phyloP scores from a whole-genome alignment of 257 asterid genomes.

The Ligustrum vulgare region DNA sequence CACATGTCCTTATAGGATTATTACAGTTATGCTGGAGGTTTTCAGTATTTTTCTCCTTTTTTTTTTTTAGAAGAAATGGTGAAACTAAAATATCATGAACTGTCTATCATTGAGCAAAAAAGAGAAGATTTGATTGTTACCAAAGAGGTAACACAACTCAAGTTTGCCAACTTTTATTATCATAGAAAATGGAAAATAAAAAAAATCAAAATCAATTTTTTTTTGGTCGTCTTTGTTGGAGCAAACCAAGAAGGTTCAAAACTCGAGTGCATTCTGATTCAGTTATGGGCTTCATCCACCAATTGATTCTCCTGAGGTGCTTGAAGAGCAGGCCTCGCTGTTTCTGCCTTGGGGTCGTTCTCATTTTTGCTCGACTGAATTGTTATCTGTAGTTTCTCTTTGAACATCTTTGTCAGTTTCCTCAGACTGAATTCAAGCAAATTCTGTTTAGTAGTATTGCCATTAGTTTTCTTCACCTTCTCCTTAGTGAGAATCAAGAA shows the following conservation, averaged over 20 bases:
- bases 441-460: slow-evolving; percentile 51
- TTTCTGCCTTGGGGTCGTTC: slow-evolving; percentile 20
- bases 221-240: background rate
- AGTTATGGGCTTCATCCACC: slow-evolving; percentile 21
- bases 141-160: slow-evolving; percentile 15
- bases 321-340: slow-evolving; percentile 52
- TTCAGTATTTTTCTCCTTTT: too few species aligned
- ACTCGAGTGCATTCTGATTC: slow-evolving; percentile 20
- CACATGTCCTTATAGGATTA: too few species aligned
- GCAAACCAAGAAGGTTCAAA: slow-evolving; percentile 34
- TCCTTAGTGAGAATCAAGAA: slow-evolving; percentile 29
- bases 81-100: background rate
- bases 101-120: background rate
- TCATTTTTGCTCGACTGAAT: slow-evolving; percentile 18
- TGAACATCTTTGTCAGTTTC: slow-evolving; percentile 41
- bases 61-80: background rate
- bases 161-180: background rate
- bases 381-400: slow-evolving; percentile 29
- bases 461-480: slow-evolving; percentile 21
- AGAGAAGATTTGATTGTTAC: background rate
- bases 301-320: slow-evolving; percentile 35
- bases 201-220: background rate
- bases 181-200: background rate
- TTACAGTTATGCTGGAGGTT: too few species aligned
- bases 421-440: slow-evolving; percentile 37